Evolutionary conservation across 2,329 filamentous ascomycete species (phyloP).

Genomic region (Colletotrichum eremochloae): DNA sequence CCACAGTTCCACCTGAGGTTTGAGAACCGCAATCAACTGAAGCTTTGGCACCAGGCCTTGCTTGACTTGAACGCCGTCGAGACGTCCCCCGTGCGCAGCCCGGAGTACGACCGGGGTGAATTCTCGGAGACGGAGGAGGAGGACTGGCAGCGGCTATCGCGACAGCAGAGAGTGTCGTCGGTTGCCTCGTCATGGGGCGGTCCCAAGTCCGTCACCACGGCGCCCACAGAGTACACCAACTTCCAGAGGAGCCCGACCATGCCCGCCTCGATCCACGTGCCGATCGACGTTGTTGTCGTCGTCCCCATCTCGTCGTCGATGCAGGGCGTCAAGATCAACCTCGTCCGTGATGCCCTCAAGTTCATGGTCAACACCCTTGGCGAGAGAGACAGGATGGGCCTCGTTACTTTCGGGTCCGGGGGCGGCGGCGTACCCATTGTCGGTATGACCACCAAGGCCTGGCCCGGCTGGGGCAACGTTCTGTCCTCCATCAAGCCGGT

Average conservation of each 20-base stretch:
- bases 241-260: slow-evolving; percentile 67
- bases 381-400: slow-evolving; percentile 93
- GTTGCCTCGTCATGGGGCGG: slow-evolving; percentile 86
- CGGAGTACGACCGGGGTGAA: slow-evolving; percentile 84
- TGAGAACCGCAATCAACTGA: slow-evolving; percentile 84
- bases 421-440: slow-evolving; percentile 93
- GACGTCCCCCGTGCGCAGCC: slow-evolving; percentile 71
- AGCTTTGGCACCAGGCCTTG: slow-evolving; percentile 90
- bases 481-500: slow-evolving; percentile 91
- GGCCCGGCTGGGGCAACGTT: slow-evolving; percentile 91
- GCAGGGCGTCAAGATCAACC: slow-evolving; percentile 98
- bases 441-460: slow-evolving; percentile 97
- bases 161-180: slow-evolving; percentile 81
- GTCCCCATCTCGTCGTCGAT: slow-evolving; percentile 98
- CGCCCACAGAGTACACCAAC: slow-evolving; percentile 91
- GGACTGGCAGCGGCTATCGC: slow-evolving; percentile 77
- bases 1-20: slow-evolving; percentile 96
- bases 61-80: slow-evolving; percentile 84
- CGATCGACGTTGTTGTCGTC: slow-evolving; percentile 94
- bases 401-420: slow-evolving; percentile 97
- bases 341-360: slow-evolving; percentile 89
- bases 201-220: slow-evolving; percentile 85
- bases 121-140: slow-evolving; percentile 90
- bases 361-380: slow-evolving; percentile 93
- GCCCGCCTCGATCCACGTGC: slow-evolving; percentile 79